Evolutionary conservation across 495 filamentous ascomycete genomes (phyloP).

Genomic region (Aspergillus sclerotiicarbonarius): DNA sequence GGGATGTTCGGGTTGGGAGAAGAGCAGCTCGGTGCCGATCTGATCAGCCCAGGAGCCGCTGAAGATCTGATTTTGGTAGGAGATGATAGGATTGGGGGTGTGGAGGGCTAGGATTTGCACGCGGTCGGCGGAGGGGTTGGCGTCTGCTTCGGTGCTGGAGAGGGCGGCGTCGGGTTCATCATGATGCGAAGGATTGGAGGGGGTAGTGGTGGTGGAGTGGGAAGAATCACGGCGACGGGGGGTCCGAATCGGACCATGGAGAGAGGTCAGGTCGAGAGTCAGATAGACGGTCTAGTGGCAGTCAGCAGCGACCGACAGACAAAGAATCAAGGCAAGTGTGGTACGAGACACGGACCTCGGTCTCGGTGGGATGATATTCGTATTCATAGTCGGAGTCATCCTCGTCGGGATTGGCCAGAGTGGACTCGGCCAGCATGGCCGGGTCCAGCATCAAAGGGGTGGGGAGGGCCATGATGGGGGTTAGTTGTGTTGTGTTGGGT

Average conservation of each 20-base stretch:
- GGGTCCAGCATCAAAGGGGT: constrained; percentile 22
- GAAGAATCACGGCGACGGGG: constrained; percentile 30
- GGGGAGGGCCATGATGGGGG: constrained; percentile 1
- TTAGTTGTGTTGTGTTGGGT: background rate
- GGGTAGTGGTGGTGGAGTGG: constrained; percentile 3
- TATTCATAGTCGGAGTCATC: constrained; percentile 56
- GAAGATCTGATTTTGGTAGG: constrained; percentile 71
- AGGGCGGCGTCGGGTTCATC: constrained; percentile 22
- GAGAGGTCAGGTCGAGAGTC: constrained; percentile 51
- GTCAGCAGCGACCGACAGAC: background rate
- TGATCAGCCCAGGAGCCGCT: constrained; percentile 74
- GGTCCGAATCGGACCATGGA: constrained; percentile 38
- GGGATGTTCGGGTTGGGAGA: constrained; percentile 47
- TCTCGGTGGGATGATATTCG: constrained; percentile 58
- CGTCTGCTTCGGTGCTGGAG: constrained; percentile 25
- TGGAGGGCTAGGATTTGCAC: constrained; percentile 85
- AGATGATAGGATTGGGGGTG: constrained; percentile 65
- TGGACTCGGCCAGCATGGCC: constrained; percentile 16
- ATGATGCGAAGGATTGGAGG: constrained; percentile 4
- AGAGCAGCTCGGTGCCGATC: constrained; percentile 76
- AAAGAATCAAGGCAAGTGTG: background rate
- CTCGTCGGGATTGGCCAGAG: constrained; percentile 9
- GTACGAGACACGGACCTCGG: constrained; percentile 43
- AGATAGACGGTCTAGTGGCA: constrained; percentile 50
- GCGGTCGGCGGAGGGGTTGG: constrained; percentile 28